A percentile compares a stretch with the other conserved stretches of the same genome.
Evolutionary conservation across 495 filamentous ascomycete species (phyloP).

Genomic region (Penicillium ochrochloron): DNA sequence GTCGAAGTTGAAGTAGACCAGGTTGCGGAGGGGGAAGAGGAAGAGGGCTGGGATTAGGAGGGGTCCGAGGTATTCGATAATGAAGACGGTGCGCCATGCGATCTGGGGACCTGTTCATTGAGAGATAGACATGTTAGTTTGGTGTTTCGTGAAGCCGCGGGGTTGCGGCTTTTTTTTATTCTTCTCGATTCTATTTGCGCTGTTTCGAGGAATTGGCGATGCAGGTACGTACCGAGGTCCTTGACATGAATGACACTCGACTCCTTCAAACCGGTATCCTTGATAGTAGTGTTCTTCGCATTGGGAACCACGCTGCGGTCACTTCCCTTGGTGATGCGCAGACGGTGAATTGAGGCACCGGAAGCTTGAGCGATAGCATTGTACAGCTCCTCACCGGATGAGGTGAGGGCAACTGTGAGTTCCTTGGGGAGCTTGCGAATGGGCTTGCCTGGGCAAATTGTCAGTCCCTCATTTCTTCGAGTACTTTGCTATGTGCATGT

Average conservation of each 20-base stretch:
- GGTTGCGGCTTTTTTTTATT: background rate
- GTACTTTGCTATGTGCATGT: background rate
- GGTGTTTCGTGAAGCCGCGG: conserved; percentile 6
- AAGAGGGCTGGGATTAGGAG: conserved; percentile 82
- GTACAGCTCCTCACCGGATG: conserved; percentile 68
- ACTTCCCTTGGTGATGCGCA: conserved; percentile 72
- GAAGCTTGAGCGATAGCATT: conserved; percentile 56
- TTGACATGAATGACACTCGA: conserved; percentile 83
- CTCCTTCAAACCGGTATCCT: conserved; percentile 67
- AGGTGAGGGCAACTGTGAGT: conserved; percentile 62
- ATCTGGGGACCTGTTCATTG: conserved; percentile 78
- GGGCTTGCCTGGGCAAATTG: conserved; percentile 54
- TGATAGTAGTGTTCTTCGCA: conserved; percentile 64
- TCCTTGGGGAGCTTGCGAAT: conserved; percentile 73
- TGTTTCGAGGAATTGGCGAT: background rate
- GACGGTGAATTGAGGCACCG: conserved; percentile 60
- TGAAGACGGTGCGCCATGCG: conserved; percentile 89
- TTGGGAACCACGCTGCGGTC: conserved; percentile 73
- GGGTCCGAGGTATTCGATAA: conserved; percentile 95
- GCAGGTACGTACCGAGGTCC: conserved; percentile 73
- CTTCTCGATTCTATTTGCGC: background rate
- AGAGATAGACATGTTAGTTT: conserved; percentile 17
- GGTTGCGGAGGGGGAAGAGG: conserved; percentile 70
- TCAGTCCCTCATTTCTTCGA: conserved; percentile 9
- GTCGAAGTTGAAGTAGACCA: conserved; percentile 68